Conservation (phyloP, 176 grass and related monocot species). For the Oryza glaberrima region DNA sequence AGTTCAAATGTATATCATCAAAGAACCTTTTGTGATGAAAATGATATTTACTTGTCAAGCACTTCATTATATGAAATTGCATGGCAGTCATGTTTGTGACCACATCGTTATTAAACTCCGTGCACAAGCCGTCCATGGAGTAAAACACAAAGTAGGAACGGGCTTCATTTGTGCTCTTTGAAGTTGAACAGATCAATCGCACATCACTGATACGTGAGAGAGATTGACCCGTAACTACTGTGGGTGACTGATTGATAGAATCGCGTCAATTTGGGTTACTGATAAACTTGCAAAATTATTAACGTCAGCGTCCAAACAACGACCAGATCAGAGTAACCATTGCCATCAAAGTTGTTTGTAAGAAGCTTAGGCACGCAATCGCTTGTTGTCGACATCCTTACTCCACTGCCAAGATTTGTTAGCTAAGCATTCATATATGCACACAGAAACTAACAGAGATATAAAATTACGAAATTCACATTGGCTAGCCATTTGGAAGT, state of each 20-base stretch:
- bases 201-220: constrained; percentile 42
- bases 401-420: constrained; percentile 53
- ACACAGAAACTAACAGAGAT: constrained; percentile 49
- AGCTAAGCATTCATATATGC: constrained; percentile 52
- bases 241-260: constrained; percentile 44
- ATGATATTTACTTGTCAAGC: constrained; percentile 56
- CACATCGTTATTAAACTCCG: constrained; percentile 48
- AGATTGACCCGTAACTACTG: constrained; percentile 65
- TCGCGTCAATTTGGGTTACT: constrained; percentile 44
- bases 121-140: constrained; percentile 14
- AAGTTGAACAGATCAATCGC: constrained; percentile 52
- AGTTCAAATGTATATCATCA: constrained; percentile 38
- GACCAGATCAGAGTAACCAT: constrained; percentile 49
- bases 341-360: constrained; percentile 84
- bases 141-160: constrained; percentile 42
- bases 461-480: constrained; percentile 41
- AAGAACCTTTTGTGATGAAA: constrained; percentile 52
- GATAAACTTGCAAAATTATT: constrained; percentile 53
- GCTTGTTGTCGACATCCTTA: constrained; percentile 41
- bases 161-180: constrained; percentile 50
- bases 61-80: constrained; percentile 66
- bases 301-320: constrained; percentile 46
- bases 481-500: constrained; percentile 31
- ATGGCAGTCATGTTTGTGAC: constrained; percentile 36
- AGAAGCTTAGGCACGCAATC: constrained; percentile 65